Evolutionary conservation across 345 rosid species (phyloP).

Genomic region (Psidium guajava): DNA sequence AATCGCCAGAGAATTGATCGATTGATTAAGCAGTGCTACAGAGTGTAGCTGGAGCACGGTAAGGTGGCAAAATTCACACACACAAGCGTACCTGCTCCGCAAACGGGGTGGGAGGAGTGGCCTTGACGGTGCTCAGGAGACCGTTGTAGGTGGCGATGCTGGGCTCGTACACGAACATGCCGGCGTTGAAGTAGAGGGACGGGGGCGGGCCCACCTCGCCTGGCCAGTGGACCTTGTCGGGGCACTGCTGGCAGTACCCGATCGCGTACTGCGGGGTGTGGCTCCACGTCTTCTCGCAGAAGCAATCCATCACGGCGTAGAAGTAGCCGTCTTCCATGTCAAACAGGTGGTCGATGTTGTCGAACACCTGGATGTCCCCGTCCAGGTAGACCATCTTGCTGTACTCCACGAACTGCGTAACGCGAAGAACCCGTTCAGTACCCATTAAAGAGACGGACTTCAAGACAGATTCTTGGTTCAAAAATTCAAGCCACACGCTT

Average conservation of each 20-base stretch:
- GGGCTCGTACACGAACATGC: conserved; percentile 81
- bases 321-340: conserved; percentile 54
- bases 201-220: conserved; percentile 45
- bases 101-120: conserved; percentile 56
- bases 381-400: conserved; percentile 79
- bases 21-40: no score
- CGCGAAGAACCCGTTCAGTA: neutral
- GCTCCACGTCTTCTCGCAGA: conserved; percentile 85
- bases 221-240: conserved; percentile 56
- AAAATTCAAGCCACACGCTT: no score
- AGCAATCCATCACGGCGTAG: conserved; percentile 85
- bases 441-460: neutral
- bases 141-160: conserved; percentile 29
- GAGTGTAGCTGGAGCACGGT: neutral
- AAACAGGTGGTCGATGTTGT: conserved; percentile 71
- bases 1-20: no score
- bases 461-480: neutral
- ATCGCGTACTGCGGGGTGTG: conserved; percentile 62
- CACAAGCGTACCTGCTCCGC: conserved; percentile 50
- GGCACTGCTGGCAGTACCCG: conserved; percentile 90
- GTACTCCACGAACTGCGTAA: conserved; percentile 65
- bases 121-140: conserved; percentile 27
- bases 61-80: neutral
- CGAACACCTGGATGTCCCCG: conserved; percentile 78
- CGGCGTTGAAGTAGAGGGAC: conserved; percentile 84